Percentiles rank a stretch among this genome's conserved stretches.
These are phyloP conservation scores for Trypanosoma conorhini DNA, from an alignment of 208 protist species.

Conservation along the genomic window DNA sequence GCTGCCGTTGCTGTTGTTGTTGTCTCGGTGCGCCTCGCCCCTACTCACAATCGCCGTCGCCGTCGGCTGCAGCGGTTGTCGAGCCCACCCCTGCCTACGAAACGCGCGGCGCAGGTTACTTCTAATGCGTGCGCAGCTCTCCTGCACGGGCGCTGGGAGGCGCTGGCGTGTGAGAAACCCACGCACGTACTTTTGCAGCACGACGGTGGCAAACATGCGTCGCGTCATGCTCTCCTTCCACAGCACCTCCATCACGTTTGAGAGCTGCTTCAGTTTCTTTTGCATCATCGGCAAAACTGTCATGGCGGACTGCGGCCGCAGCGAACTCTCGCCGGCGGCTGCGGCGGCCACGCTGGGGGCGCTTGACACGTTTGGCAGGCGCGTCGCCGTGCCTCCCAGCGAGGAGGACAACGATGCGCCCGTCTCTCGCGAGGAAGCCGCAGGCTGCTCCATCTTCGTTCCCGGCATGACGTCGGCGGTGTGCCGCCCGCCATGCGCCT, in stretches of 20 bases:
- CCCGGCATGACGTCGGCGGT: neutral
- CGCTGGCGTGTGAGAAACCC: constrained; percentile 44
- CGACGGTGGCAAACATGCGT: constrained; percentile 49
- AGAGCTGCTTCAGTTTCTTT: constrained; percentile 63
- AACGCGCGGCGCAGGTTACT: constrained; percentile 33
- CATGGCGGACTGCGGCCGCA: constrained; percentile 9
- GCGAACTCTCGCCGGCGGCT: neutral
- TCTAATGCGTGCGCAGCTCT: constrained; percentile 41
- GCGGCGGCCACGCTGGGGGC: neutral
- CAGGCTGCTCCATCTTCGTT: neutral
- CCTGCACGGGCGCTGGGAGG: constrained; percentile 38
- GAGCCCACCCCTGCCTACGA: neutral
- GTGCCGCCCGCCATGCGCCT: neutral
- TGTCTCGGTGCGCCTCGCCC: neutral
- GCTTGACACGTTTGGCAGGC: neutral
- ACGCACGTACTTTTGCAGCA: constrained; percentile 65
- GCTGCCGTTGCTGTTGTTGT: neutral
- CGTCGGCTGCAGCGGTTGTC: neutral
- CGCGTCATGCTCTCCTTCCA: constrained; percentile 65
- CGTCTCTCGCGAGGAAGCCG: neutral
- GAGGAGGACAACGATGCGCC: neutral
- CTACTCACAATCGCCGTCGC: neutral
- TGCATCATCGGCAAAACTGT: constrained; percentile 72
- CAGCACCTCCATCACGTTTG: constrained; percentile 63
- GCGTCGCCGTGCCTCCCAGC: constrained; percentile 4